A percentile compares a stretch with the other conserved stretches of the same genome.
phyloP scores from a whole-genome alignment of 169 alveolate genomes.

The Plasmodium gaboni region DNA sequence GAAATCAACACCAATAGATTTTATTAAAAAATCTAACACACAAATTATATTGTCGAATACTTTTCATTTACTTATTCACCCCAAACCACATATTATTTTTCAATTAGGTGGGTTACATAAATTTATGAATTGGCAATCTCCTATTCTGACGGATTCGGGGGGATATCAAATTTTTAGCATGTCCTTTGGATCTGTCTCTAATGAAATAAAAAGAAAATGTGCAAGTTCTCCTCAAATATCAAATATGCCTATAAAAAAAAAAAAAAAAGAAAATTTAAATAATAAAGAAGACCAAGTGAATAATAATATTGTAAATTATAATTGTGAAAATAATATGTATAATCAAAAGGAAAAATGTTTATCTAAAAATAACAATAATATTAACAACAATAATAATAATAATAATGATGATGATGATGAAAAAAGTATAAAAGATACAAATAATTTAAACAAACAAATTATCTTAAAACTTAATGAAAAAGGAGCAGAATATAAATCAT shows the following conservation, averaged over 20 bases:
- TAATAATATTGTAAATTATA: background rate
- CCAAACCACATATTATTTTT: slow-evolving; percentile 94
- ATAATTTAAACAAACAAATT: background rate
- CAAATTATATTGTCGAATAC: slow-evolving; percentile 94
- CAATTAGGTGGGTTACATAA: slow-evolving; percentile 95
- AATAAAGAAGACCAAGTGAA: background rate
- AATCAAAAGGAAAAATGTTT: background rate
- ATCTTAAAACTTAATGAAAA: slow-evolving; percentile 42
- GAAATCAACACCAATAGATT: slow-evolving; percentile 81
- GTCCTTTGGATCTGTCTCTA: slow-evolving; percentile 59
- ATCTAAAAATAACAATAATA: background rate
- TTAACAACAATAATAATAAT: background rate
- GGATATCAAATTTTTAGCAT: slow-evolving; percentile 96
- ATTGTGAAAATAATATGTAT: background rate
- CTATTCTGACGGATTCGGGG: slow-evolving; percentile 98
- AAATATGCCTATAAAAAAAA: background rate
- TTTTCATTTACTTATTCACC: slow-evolving; percentile 96
- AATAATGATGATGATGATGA: background rate
- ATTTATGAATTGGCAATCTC: slow-evolving; percentile 95
- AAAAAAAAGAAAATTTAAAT: background rate
- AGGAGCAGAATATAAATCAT: slow-evolving; percentile 56
- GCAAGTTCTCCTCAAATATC: background rate
- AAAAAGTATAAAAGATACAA: background rate
- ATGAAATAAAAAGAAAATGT: slow-evolving; percentile 56
- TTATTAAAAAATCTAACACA: slow-evolving; percentile 78